Percentiles rank a stretch among this genome's conserved stretches.
Evolutionary conservation across 768 basidiomycete species (phyloP).

Genomic region (Amanita molliuscula): DNA sequence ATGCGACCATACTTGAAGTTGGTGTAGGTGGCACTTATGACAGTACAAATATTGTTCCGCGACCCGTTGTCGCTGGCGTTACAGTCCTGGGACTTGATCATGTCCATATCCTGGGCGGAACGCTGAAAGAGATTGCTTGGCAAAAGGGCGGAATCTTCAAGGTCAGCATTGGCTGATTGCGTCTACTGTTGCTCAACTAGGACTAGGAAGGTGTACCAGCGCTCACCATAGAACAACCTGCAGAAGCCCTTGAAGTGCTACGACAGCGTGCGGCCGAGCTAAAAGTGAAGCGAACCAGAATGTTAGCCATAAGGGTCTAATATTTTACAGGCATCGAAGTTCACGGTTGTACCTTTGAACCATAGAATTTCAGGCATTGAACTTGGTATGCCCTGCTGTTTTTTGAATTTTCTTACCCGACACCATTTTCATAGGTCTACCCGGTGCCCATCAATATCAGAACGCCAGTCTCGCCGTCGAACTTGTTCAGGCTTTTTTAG

Average conservation of each 20-base stretch:
- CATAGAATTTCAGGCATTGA: slow-evolving; percentile 41
- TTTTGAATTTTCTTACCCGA: neutral
- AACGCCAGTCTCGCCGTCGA: slow-evolving; percentile 84
- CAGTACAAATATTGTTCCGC: slow-evolving; percentile 91
- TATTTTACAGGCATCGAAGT: slow-evolving; percentile 47
- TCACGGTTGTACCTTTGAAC: slow-evolving; percentile 47
- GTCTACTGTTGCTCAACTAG: neutral
- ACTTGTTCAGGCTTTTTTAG: slow-evolving; percentile 58
- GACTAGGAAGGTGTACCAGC: slow-evolving; percentile 72
- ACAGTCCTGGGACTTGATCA: slow-evolving; percentile 92
- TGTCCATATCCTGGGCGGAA: slow-evolving; percentile 77
- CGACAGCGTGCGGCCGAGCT: slow-evolving; percentile 52
- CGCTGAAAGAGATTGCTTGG: slow-evolving; percentile 80
- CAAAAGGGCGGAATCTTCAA: slow-evolving; percentile 98
- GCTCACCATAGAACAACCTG: slow-evolving; percentile 69
- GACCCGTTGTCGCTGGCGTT: slow-evolving; percentile 83
- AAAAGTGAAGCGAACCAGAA: slow-evolving; percentile 33
- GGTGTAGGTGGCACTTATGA: slow-evolving; percentile 93
- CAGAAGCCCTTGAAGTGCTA: slow-evolving; percentile 60
- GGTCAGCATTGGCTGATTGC: slow-evolving; percentile 22
- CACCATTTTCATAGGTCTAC: slow-evolving; percentile 47
- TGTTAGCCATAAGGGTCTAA: neutral
- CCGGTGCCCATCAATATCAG: slow-evolving; percentile 76
- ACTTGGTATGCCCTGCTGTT: slow-evolving; percentile 38
- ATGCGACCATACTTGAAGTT: slow-evolving; percentile 91